Percentiles rank a stretch among this genome's conserved stretches.
Evolutionary conservation across 257 asterid genomes (phyloP).

Genomic region (Haberlea rhodopensis): DNA sequence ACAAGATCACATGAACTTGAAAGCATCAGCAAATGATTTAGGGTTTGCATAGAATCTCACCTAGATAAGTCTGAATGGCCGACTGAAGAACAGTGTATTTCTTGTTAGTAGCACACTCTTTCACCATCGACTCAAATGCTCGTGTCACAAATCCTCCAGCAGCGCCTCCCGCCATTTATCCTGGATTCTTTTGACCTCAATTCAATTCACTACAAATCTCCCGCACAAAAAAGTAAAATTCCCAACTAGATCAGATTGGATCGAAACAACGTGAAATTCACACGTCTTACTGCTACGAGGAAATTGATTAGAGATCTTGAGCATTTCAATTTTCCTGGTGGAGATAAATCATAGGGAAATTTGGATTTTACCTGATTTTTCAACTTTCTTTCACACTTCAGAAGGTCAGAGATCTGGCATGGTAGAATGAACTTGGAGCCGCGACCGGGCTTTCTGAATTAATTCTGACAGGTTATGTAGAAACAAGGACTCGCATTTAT

Average conservation of each 20-base stretch:
- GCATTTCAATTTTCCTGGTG: neutral
- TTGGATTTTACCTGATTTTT: slow-evolving; percentile 25
- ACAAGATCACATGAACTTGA: neutral
- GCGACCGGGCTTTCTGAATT: slow-evolving; percentile 28
- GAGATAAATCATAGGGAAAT: neutral
- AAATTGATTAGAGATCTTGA: slow-evolving; percentile 36
- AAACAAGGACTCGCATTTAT: slow-evolving; percentile 19
- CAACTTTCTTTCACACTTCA: slow-evolving; percentile 11
- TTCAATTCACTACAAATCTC: slow-evolving; percentile 30
- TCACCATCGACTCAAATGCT: slow-evolving; percentile 95
- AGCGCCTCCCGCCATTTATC: slow-evolving; percentile 78
- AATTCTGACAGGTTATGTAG: slow-evolving; percentile 10
- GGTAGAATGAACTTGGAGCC: slow-evolving; percentile 27
- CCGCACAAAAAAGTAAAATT: slow-evolving; percentile 2
- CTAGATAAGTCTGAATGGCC: slow-evolving; percentile 70
- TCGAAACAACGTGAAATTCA: slow-evolving; percentile 19
- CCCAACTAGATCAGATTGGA: slow-evolving; percentile 37
- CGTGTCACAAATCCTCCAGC: slow-evolving; percentile 96
- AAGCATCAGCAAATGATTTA: slow-evolving; percentile 25
- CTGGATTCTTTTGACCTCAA: slow-evolving; percentile 21
- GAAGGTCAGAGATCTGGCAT: slow-evolving; percentile 50
- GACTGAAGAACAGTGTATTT: slow-evolving; percentile 61
- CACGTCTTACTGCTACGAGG: neutral
- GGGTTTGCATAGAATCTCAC: slow-evolving; percentile 35
- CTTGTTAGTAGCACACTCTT: slow-evolving; percentile 74